These are phyloP conservation scores for Celoporthe dispersa DNA, from an alignment of 2,329 filamentous ascomycete genomes.

Conservation along the genomic window DNA sequence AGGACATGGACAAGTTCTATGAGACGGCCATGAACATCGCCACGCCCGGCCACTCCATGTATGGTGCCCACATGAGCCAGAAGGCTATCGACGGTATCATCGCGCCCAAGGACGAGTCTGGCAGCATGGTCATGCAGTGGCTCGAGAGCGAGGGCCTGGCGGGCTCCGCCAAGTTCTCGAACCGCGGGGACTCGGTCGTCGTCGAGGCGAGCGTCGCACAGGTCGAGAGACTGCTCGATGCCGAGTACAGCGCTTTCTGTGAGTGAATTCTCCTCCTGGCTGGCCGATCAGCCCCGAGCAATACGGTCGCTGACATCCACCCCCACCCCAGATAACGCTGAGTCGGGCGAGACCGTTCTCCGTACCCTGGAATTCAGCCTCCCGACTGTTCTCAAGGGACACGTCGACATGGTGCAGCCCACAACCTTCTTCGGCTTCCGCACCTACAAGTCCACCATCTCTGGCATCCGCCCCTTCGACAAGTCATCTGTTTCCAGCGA, in stretches of 20 bases:
- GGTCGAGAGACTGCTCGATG: conserved; percentile 45
- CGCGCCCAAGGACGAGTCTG: conserved; percentile 31
- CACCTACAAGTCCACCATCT: conserved; percentile 22
- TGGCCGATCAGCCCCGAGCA: conserved; percentile 28
- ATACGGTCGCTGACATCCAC: conserved; percentile 30
- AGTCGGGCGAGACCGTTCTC: conserved; percentile 25
- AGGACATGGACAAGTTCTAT: conserved; percentile 29
- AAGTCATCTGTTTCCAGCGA: not conserved
- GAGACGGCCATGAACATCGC: conserved; percentile 30
- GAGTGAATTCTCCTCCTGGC: conserved; percentile 38
- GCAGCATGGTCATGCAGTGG: conserved; percentile 34
- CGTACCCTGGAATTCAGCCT: conserved; percentile 28
- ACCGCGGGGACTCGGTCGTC: conserved; percentile 46
- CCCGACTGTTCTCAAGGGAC: conserved; percentile 19
- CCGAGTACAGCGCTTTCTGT: conserved; percentile 37
- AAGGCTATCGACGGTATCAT: conserved; percentile 34
- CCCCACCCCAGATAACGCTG: conserved; percentile 32
- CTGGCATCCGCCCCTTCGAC: conserved; percentile 14
- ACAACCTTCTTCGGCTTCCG: conserved; percentile 30
- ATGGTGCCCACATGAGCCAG: conserved; percentile 34
- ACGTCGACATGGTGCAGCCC: conserved; percentile 29
- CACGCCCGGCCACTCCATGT: conserved; percentile 32
- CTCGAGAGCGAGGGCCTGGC: conserved; percentile 32
- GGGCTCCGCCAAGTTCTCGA: conserved; percentile 35
- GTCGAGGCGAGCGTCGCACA: conserved; percentile 40